These are phyloP conservation scores for Hibiscus tridactylites DNA, from an alignment of 345 rosid species.

Conservation along the genomic window DNA sequence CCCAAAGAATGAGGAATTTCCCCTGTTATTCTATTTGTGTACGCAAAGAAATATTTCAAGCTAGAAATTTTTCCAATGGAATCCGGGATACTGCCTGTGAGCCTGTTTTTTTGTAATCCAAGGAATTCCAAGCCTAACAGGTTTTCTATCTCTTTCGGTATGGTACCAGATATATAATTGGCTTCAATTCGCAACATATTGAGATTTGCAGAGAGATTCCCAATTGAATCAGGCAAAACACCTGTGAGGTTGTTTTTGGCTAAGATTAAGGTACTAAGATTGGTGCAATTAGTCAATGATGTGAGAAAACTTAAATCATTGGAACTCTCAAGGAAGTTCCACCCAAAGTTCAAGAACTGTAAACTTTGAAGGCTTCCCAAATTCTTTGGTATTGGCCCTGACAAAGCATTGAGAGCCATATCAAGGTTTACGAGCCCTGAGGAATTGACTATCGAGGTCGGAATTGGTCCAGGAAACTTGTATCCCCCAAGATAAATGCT, in stretches of 20 bases:
- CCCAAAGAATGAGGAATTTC: slow-evolving; percentile 8
- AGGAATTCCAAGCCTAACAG: slow-evolving; percentile 6
- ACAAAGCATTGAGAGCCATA: background rate
- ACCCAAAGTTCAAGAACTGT: background rate
- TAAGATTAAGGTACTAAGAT: background rate
- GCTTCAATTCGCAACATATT: background rate
- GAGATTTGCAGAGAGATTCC: slow-evolving; percentile 12
- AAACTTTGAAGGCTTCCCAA: slow-evolving; percentile 12
- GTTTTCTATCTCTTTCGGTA: slow-evolving; percentile 13
- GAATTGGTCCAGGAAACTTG: slow-evolving; percentile 15
- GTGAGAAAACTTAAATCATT: slow-evolving; percentile 11
- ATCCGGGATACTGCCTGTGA: slow-evolving; percentile 11
- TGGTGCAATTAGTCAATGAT: slow-evolving; percentile 16
- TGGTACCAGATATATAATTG: slow-evolving; percentile 12
- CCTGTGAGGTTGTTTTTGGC: slow-evolving; percentile 11
- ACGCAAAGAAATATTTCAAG: background rate
- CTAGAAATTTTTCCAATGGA: slow-evolving; percentile 6
- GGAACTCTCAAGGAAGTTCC: background rate
- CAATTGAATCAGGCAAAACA: slow-evolving; percentile 4
- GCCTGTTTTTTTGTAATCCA: background rate
- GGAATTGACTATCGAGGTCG: slow-evolving; percentile 16
- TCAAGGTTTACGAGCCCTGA: background rate
- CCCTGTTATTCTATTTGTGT: slow-evolving; percentile 1
- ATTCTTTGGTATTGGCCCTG: slow-evolving; percentile 5
- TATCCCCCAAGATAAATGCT: background rate